Conservation (phyloP, 2,329 filamentous ascomycete genomes). For the Fusarium veterinarium region DNA sequence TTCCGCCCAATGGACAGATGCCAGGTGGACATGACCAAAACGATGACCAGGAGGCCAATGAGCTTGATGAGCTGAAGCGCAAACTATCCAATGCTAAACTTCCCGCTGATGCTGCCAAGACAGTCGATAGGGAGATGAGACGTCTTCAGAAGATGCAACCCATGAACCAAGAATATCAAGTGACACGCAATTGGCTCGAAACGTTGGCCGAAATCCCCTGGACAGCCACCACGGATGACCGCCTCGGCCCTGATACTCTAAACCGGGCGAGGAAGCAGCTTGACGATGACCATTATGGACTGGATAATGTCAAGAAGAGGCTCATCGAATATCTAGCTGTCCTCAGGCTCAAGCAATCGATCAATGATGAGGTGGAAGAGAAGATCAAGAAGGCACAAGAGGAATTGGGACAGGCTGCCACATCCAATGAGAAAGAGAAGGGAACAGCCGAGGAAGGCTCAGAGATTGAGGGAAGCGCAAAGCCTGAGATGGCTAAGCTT, state of each 20-base stretch:
- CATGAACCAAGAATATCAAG: conserved; percentile 94
- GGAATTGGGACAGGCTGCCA: conserved; percentile 58
- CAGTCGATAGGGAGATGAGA: conserved; percentile 90
- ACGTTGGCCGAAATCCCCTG: conserved; percentile 95
- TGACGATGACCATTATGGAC: conserved; percentile 94
- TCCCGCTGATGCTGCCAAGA: conserved; percentile 85
- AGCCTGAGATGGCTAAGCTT: conserved; percentile 68
- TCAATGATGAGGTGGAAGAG: conserved; percentile 84
- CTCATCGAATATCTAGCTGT: conserved; percentile 95
- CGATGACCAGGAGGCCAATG: conserved; percentile 85
- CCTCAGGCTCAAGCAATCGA: conserved; percentile 91
- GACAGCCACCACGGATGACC: conserved; percentile 85
- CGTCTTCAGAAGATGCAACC: conserved; percentile 95
- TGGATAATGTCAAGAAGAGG: conserved; percentile 97
- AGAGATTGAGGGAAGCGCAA: conserved; percentile 45
- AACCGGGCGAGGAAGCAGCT: conserved; percentile 86
- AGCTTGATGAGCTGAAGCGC: conserved; percentile 91
- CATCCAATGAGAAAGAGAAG: conserved; percentile 25
- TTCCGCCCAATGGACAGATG: conserved; percentile 49
- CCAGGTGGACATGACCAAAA: conserved; percentile 62
- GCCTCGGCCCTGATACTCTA: conserved; percentile 84
- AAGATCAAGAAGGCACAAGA: conserved; percentile 78
- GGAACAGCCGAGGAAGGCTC: conserved; percentile 29
- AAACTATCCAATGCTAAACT: conserved; percentile 85
- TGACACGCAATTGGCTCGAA: conserved; percentile 92